Evolutionary conservation across 805 yeast species (phyloP).

Genomic region (Ogataea dorogensis): DNA sequence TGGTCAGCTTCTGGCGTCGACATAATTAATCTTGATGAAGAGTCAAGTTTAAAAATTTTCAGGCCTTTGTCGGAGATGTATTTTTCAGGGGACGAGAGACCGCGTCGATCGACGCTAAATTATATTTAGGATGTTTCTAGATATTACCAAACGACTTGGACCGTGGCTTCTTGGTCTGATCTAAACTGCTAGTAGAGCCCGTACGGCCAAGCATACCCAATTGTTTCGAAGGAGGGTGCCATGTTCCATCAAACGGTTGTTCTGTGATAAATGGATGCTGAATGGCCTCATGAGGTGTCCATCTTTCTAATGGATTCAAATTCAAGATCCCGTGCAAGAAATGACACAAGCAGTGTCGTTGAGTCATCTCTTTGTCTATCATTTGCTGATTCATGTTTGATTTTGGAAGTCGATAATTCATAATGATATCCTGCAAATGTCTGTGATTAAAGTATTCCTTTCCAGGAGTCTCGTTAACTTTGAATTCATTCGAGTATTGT

Average conservation of each 20-base stretch:
- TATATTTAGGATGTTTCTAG: neutral
- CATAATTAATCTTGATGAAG: conserved; percentile 39
- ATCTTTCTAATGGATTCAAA: conserved; percentile 87
- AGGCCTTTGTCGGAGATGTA: conserved; percentile 4
- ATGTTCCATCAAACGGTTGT: conserved; percentile 48
- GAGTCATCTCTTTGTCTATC: conserved; percentile 70
- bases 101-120: conserved; percentile 13
- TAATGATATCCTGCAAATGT: conserved; percentile 67
- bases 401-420: conserved; percentile 69
- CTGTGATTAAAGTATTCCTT: conserved; percentile 74
- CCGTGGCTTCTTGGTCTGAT: conserved; percentile 19
- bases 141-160: conserved; percentile 23
- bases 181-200: conserved; percentile 8
- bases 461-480: conserved; percentile 68
- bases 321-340: conserved; percentile 76
- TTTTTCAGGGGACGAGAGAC: no score
- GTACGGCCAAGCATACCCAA: conserved; percentile 7
- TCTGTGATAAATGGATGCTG: conserved; percentile 86
- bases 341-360: conserved; percentile 70
- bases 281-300: conserved; percentile 96
- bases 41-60: conserved; percentile 10
- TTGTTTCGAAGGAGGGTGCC: conserved; percentile 46
- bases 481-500: conserved; percentile 51
- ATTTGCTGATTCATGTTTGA: conserved; percentile 50
- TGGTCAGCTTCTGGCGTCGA: conserved; percentile 78